Conservation (phyloP, 495 filamentous ascomycete species). For the Penicillium salamii region DNA sequence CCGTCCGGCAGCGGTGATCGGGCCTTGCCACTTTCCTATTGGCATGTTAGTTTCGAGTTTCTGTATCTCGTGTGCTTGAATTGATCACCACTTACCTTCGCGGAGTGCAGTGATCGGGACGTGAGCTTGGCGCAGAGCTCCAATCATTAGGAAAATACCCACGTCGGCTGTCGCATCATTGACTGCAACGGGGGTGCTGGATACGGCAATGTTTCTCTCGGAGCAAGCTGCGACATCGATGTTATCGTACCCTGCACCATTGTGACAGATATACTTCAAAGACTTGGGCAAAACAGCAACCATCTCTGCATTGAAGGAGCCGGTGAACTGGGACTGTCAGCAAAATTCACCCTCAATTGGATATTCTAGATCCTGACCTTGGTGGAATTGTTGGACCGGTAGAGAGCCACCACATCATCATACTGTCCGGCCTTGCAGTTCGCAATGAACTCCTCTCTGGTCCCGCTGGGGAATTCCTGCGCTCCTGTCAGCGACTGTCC, state of each 20-base stretch:
- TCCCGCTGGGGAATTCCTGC: constrained; percentile 55
- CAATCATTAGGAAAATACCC: constrained; percentile 69
- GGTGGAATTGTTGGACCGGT: constrained; percentile 58
- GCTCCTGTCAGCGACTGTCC: neutral
- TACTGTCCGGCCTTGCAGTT: constrained; percentile 53
- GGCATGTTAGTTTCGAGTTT: no score
- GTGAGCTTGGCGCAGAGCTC: constrained; percentile 64
- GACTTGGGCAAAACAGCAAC: constrained; percentile 59
- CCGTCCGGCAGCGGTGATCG: constrained; percentile 12
- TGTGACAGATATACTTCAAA: constrained; percentile 78
- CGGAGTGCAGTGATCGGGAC: constrained; percentile 60
- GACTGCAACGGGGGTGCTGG: constrained; percentile 66
- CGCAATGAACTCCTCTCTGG: constrained; percentile 49
- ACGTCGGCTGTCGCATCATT: constrained; percentile 70
- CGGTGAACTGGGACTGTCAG: constrained; percentile 49
- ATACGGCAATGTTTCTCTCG: constrained; percentile 57
- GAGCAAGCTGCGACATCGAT: constrained; percentile 71
- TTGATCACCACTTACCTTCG: constrained; percentile 41
- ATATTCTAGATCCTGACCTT: constrained; percentile 34
- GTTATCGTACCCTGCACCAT: constrained; percentile 84
- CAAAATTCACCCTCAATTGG: neutral
- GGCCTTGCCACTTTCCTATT: constrained; percentile 50
- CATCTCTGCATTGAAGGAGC: constrained; percentile 58
- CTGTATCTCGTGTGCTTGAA: neutral
- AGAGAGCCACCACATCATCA: constrained; percentile 56